Base-by-base conservation (phyloP, 225 moss, liverwort and hornwort species). In the Pseudoscleropodium purum region DNA sequence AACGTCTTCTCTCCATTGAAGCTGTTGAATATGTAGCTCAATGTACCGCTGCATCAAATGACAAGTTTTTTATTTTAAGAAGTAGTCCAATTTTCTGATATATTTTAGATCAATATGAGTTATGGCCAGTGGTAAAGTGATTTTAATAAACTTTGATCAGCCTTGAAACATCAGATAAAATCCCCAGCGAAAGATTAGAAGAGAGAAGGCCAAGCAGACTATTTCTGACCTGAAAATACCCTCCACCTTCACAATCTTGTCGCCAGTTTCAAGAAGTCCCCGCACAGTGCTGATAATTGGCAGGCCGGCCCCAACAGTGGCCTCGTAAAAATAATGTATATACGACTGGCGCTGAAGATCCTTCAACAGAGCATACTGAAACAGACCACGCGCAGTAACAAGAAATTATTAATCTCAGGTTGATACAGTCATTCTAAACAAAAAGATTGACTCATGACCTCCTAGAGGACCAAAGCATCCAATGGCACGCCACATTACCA, bases 301-400 rank as follows among this genome's bases (percentile, higher is more conserved):
- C 65, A 99, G 92, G 64, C 99, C 99, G 13, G 99, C 99, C 84
- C 99, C 99, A 89, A 99, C 99, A 88, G 99, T 99, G 85, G 99
- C 99, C 91, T 99, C 99, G 82, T 99, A 97, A 83, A 99, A 99
- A 87, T 99, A 99, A 91, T 99, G 99, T 67, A 92, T 99, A 85
- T 99, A 97, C 54, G 99, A 99, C 78, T 92, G 91, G 47, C 99
- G 94, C 89, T 97, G 97, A 74, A 97, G 91, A 70, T 94, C 93
- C 87, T 93, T 96, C 51, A 99, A 90, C 56, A 84, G 91, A 77
- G 95, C 89, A 92, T 99, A 99, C 99, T 99, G 84, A 65, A 81
- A 74, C 37, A 34, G 69, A 70, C 61, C 85, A 85, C 47, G 31
- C 49, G 31, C 60, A 91, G 72, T 49, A 78, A 83, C 41, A 76